Base-by-base conservation (phyloP, 345 rosid species). In the Turnera subulata region DNA sequence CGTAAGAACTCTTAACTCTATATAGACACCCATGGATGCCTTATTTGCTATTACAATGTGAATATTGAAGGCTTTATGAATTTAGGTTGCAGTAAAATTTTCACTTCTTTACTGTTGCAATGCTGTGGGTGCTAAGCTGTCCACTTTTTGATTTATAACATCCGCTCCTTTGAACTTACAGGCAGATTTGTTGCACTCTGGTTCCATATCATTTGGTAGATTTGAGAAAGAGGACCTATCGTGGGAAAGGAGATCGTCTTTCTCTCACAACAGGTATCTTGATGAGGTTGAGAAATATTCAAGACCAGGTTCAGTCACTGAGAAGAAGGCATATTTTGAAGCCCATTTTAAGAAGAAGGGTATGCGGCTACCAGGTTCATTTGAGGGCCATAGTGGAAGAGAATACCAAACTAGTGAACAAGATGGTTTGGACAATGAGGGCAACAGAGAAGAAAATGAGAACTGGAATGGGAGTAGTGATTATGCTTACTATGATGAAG, bases 231-330 rank as follows among this genome's bases (percentile, higher is more conserved):
- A 91, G 46, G 73, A 81, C 18, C 53, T 91, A 55, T 78, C 80
- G 50, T 91, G 97, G 96, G 97, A 91, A 65, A 85, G 78, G 64
- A 76, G 91, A 56, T 91, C 97, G 25, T 85, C 96, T 0, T 91
- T 91, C 67, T 78, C 84, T n/a, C 97, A 82, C 63, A 91, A 91
- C 35, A 82, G 74, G 74, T 91, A 91, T 63, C 96, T 91, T 61
- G 96, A 84, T 74, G 97, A 91, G 78, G 97, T 81, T 43, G 97
- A 85, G 78, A 91, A 76, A 64, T 84, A 72, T 73, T 88, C 96
- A 25, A 91, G 67, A 73, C 91, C 88, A 1, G 96, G 97, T 47
- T 84, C 88, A 48, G 97, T 91, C 12, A 72, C 67, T 44, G 80
- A 80, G 74, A 91, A 84, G 73, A 91, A 84, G 72, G 97, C 96